phyloP scores from a whole-genome alignment of 345 rosid genomes.

The Eutrema heterophyllum region DNA sequence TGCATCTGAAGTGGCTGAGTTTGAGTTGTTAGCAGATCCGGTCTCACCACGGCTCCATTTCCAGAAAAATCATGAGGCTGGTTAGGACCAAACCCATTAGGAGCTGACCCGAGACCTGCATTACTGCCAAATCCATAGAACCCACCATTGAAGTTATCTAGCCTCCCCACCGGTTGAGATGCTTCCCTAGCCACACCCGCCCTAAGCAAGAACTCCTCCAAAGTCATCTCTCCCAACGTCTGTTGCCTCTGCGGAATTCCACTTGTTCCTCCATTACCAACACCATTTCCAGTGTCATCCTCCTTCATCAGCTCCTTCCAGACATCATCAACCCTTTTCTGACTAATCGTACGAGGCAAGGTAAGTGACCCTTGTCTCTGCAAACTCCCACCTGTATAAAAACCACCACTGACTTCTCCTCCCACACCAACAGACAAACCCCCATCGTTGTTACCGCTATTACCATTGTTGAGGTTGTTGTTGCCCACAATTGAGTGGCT shows the following conservation, averaged over 20 bases:
- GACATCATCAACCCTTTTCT: slow-evolving; percentile 87
- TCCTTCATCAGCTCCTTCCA: slow-evolving; percentile 79
- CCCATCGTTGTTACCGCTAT: neutral
- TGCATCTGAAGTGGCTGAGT: slow-evolving; percentile 48
- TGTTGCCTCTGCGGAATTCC: slow-evolving; percentile 72
- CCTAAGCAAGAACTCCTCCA: slow-evolving; percentile 84
- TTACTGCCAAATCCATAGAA: slow-evolving; percentile 39
- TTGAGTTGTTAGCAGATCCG: slow-evolving; percentile 36
- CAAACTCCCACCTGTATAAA: slow-evolving; percentile 37
- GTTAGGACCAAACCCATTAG: slow-evolving; percentile 36
- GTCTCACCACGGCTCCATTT: slow-evolving; percentile 38
- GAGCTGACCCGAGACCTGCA: slow-evolving; percentile 53
- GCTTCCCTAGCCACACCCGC: slow-evolving; percentile 96
- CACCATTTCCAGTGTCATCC: slow-evolving; percentile 34
- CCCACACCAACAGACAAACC: slow-evolving; percentile 31
- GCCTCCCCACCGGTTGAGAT: slow-evolving; percentile 36
- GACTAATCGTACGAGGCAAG: slow-evolving; percentile 82
- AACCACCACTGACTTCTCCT: slow-evolving; percentile 29
- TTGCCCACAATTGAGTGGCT: slow-evolving; percentile 39
- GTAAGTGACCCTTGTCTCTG: slow-evolving; percentile 93
- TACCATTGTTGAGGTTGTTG: slow-evolving; percentile 1
- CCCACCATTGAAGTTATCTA: slow-evolving; percentile 40
- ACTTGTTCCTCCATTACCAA: slow-evolving; percentile 25
- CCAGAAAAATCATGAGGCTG: slow-evolving; percentile 41
- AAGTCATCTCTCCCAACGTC: slow-evolving; percentile 84